These are phyloP conservation scores for Zymoseptoria ardabiliae DNA, from an alignment of 2,329 filamentous ascomycete genomes.

Conservation along the genomic window DNA sequence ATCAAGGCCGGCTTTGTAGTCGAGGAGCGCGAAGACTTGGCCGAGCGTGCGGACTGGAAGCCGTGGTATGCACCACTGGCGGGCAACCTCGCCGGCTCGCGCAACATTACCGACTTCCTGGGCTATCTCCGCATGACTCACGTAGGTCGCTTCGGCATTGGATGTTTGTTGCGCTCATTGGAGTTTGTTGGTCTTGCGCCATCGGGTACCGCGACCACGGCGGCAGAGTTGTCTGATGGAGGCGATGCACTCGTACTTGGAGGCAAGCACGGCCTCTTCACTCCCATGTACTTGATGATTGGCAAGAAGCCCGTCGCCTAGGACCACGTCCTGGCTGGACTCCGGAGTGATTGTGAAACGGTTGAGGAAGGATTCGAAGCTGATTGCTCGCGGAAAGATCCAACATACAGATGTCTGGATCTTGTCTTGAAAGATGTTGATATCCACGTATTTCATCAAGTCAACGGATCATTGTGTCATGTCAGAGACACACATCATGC, in stretches of 20 bases:
- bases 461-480: too few relatives aligned
- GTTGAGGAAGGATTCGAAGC: not conserved
- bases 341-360: not conserved
- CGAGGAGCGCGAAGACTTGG: slow-evolving; percentile 77
- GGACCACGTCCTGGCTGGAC: not conserved
- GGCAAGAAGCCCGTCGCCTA: slow-evolving; percentile 63
- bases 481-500: too few relatives aligned
- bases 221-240: slow-evolving; percentile 74
- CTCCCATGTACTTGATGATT: slow-evolving; percentile 97
- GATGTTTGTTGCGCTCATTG: slow-evolving; percentile 68
- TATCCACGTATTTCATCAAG: not conserved
- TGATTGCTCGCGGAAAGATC: not conserved
- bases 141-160: slow-evolving; percentile 66
- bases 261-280: slow-evolving; percentile 83
- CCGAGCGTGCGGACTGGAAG: slow-evolving; percentile 62
- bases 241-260: slow-evolving; percentile 83
- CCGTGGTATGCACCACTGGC: slow-evolving; percentile 95
- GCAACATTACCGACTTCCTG: slow-evolving; percentile 67
- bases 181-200: slow-evolving; percentile 73
- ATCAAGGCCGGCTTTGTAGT: slow-evolving; percentile 81
- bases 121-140: slow-evolving; percentile 86
- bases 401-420: not conserved
- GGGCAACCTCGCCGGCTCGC: slow-evolving; percentile 77
- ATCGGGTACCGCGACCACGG: slow-evolving; percentile 83
- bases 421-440: not conserved